phyloP scores from a whole-genome alignment of 257 asterid species.

The Pogostemon cablin region DNA sequence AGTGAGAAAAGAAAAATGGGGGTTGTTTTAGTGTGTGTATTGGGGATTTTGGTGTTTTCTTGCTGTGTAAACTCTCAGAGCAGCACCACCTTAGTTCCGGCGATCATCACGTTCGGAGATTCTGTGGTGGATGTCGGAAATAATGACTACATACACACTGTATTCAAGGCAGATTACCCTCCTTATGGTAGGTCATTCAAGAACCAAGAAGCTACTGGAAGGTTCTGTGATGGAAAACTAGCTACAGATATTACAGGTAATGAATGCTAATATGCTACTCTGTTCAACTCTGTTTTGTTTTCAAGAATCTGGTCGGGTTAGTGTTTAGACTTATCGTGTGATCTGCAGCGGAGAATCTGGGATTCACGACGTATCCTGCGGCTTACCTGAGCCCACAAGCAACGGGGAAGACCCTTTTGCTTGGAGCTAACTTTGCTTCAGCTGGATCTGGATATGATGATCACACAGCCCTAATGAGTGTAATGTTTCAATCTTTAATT shows the following conservation, averaged over 20 bases:
- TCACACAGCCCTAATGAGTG: constrained; percentile 65
- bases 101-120: constrained; percentile 84
- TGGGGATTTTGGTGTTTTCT: constrained; percentile 33
- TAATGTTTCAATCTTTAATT: constrained; percentile 29
- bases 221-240: constrained; percentile 86
- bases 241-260: constrained; percentile 93
- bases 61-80: constrained; percentile 47
- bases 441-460: constrained; percentile 97
- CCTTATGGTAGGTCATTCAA: constrained; percentile 88
- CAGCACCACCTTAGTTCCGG: constrained; percentile 58
- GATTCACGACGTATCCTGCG: constrained; percentile 69
- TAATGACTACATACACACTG: constrained; percentile 64
- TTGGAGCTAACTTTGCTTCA: constrained; percentile 90
- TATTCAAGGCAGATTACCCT: constrained; percentile 78
- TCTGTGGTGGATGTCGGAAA: constrained; percentile 86
- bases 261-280: too few relatives aligned
- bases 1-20: constrained; percentile 25
- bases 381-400: constrained; percentile 97
- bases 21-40: constrained; percentile 34
- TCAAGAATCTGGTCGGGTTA: not conserved
- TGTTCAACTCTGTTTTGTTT: too few relatives aligned
- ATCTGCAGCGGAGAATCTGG: constrained; percentile 76
- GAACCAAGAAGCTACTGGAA: constrained; percentile 68
- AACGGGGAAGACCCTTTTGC: constrained; percentile 73
- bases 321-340: not conserved